Percentiles rank a stretch among this genome's conserved stretches.
phyloP scores from a whole-genome alignment of 208 protist species.

The Trypanosoma congolense region DNA sequence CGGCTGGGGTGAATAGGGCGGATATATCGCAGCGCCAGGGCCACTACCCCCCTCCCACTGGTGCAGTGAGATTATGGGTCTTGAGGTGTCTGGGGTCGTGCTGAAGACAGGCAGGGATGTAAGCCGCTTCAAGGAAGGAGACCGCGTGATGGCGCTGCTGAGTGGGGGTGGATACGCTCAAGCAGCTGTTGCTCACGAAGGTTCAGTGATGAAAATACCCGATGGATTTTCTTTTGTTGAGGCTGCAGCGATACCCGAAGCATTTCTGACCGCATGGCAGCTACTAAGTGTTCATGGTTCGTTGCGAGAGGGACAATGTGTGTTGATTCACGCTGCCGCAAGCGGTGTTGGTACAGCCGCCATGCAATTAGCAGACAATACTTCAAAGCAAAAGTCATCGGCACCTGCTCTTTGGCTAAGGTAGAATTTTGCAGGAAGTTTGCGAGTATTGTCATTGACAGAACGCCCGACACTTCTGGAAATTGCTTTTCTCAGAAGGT shows the following conservation, averaged over 20 bases:
- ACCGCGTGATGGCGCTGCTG: slow-evolving; percentile 85
- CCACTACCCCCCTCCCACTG: slow-evolving; percentile 84
- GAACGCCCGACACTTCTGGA: slow-evolving; percentile 57
- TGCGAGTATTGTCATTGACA: slow-evolving; percentile 45
- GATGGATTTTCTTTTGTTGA: slow-evolving; percentile 77
- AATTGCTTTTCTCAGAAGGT: slow-evolving; percentile 70
- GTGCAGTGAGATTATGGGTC: slow-evolving; percentile 76
- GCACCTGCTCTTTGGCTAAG: slow-evolving; percentile 60
- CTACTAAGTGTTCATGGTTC: slow-evolving; percentile 64
- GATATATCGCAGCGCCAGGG: slow-evolving; percentile 79
- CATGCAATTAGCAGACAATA: slow-evolving; percentile 81
- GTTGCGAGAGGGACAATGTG: slow-evolving; percentile 51
- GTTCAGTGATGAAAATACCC: slow-evolving; percentile 78
- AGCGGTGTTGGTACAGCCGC: slow-evolving; percentile 86
- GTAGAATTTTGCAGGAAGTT: slow-evolving; percentile 70
- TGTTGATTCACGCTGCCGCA: slow-evolving; percentile 85
- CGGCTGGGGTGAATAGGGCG: slow-evolving; percentile 85
- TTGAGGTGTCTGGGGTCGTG: slow-evolving; percentile 88
- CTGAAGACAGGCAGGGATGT: slow-evolving; percentile 55
- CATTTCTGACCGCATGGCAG: slow-evolving; percentile 92
- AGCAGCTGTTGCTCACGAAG: slow-evolving; percentile 73
- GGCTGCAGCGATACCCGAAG: slow-evolving; percentile 88
- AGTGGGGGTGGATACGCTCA: slow-evolving; percentile 90
- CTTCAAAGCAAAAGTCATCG: slow-evolving; percentile 61
- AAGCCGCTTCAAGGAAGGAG: slow-evolving; percentile 69